phyloP scores from a whole-genome alignment of 2,329 filamentous ascomycete species.

The Celoporthe dispersa region DNA sequence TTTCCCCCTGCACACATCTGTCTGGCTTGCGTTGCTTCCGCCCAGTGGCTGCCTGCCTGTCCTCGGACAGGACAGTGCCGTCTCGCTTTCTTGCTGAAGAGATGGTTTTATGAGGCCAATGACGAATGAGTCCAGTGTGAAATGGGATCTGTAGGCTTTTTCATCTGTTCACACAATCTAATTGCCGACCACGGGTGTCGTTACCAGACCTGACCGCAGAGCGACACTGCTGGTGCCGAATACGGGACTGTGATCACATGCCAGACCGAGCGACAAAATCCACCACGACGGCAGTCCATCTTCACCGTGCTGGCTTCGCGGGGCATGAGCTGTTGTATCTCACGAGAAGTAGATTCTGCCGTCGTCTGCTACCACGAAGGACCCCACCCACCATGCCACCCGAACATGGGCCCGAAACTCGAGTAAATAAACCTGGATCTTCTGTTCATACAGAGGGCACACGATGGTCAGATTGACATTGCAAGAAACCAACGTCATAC shows the following conservation, averaged over 20 bases:
- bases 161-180: constrained; percentile 23
- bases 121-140: constrained; percentile 17
- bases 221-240: not conserved
- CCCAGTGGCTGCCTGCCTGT: constrained; percentile 11
- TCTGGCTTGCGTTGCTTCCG: constrained; percentile 14
- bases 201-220: not conserved
- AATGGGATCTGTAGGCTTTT: constrained; percentile 27
- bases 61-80: not conserved
- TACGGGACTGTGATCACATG: not conserved
- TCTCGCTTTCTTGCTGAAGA: constrained; percentile 20
- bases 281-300: not conserved
- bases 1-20: constrained; percentile 13
- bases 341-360: not conserved
- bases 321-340: not conserved
- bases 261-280: not conserved
- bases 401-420: not conserved
- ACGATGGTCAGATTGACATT: not conserved
- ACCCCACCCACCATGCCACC: not conserved
- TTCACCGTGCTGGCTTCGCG: not conserved
- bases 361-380: not conserved
- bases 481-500: not conserved
- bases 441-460: not conserved
- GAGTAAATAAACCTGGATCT: not conserved
- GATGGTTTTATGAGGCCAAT: constrained; percentile 21
- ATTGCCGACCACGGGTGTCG: constrained; percentile 21